A percentile compares a stretch with the other conserved stretches of the same genome.
Conservation (phyloP, 495 filamentous ascomycete species). For the Podospora comata region DNA sequence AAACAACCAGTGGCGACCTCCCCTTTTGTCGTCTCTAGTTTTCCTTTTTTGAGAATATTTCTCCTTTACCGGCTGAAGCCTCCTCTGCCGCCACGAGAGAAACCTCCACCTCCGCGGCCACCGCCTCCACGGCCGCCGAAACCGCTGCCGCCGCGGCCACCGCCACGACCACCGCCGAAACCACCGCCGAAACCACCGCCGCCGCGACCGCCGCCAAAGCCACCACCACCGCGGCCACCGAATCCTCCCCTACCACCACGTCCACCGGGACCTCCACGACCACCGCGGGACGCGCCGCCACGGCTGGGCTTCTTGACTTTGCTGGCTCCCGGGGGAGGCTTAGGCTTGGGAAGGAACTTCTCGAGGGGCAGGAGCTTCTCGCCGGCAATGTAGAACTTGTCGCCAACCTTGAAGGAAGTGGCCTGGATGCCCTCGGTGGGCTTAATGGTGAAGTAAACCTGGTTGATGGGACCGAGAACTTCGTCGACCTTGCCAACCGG, state of each 20-base stretch:
- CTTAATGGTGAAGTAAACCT: slow-evolving; percentile 98
- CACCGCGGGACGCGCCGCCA: slow-evolving; percentile 42
- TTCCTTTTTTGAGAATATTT: neutral
- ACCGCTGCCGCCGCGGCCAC: slow-evolving; percentile 20
- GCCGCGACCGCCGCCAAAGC: slow-evolving; percentile 27
- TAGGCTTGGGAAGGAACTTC: slow-evolving; percentile 94
- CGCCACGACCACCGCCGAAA: slow-evolving; percentile 25
- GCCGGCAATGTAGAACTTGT: slow-evolving; percentile 92
- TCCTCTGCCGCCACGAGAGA: slow-evolving; percentile 16
- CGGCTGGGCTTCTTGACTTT: slow-evolving; percentile 56
- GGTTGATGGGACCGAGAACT: slow-evolving; percentile 90
- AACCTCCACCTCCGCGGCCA: slow-evolving; percentile 24
- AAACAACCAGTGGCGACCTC: neutral
- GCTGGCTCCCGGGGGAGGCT: slow-evolving; percentile 65
- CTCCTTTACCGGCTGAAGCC: slow-evolving; percentile 10
- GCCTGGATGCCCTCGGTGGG: slow-evolving; percentile 92
- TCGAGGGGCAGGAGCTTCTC: slow-evolving; percentile 95
- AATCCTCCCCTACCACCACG: slow-evolving; percentile 43
- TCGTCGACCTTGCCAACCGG: slow-evolving; percentile 91
- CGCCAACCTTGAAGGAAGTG: slow-evolving; percentile 86
- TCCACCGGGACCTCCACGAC: slow-evolving; percentile 43
- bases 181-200: slow-evolving; percentile 29
- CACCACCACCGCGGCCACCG: slow-evolving; percentile 32
- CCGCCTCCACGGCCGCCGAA: slow-evolving; percentile 28
- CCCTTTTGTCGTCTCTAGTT: neutral